These are phyloP conservation scores for Dryas drummondii DNA, from an alignment of 306 rosid species.

Conservation along the genomic window DNA sequence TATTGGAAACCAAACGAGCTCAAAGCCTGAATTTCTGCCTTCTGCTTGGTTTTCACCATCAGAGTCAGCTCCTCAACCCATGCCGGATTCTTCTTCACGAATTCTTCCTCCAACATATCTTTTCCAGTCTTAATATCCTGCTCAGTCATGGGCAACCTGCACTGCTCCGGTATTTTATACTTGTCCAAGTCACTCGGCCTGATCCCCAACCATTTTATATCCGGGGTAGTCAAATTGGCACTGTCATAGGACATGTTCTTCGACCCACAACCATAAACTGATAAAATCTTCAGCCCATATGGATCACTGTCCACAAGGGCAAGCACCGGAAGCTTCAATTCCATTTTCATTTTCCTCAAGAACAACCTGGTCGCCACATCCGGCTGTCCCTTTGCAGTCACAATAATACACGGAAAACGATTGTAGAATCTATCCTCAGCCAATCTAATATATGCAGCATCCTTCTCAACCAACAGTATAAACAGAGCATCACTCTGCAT, in stretches of 20 bases:
- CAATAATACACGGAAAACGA: conserved; percentile 75
- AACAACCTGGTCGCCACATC: conserved; percentile 88
- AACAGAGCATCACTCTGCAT: conserved; percentile 91
- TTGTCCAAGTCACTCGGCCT: conserved; percentile 92
- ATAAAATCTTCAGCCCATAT: conserved; percentile 79
- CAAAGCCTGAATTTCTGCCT: conserved; percentile 97
- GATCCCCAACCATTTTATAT: conserved; percentile 90
- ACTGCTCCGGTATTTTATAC: conserved; percentile 89
- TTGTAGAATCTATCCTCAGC: conserved; percentile 95
- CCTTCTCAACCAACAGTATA: conserved; percentile 85
- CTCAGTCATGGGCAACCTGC: conserved; percentile 88
- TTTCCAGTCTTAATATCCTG: conserved; percentile 98
- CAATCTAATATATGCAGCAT: conserved; percentile 85
- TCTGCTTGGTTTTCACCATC: conserved; percentile 96
- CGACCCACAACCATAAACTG: conserved; percentile 87
- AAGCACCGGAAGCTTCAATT: conserved; percentile 79
- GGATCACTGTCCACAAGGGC: conserved; percentile 96
- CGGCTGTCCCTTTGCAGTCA: conserved; percentile 83
- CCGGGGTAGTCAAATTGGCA: conserved; percentile 86
- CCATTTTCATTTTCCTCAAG: conserved; percentile 87
- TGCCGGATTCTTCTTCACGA: conserved; percentile 90
- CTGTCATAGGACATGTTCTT: conserved; percentile 97
- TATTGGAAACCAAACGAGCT: conserved; percentile 90
- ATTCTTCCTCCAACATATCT: conserved; percentile 90
- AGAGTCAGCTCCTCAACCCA: conserved; percentile 90